These are phyloP conservation scores for Penium margaritaceum DNA, from an alignment of 139 green algal species.

Conservation along the genomic window DNA sequence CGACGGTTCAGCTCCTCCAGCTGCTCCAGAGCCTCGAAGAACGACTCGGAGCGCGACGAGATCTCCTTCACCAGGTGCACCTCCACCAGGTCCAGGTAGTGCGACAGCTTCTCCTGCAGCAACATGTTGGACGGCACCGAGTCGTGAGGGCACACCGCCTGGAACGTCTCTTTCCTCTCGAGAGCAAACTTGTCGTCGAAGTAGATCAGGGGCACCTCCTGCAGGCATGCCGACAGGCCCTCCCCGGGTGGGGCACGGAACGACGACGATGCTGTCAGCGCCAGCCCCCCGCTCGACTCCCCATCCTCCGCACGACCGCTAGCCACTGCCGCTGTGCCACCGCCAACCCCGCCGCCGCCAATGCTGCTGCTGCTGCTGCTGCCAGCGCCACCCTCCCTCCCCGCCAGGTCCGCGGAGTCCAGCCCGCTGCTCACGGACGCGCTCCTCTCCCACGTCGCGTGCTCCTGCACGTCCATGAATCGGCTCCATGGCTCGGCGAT, in stretches of 20 bases:
- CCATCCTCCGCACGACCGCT: too few relatives aligned
- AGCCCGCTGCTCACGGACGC: neutral
- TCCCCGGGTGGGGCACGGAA: too few relatives aligned
- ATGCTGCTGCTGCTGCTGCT: neutral
- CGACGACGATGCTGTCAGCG: neutral
- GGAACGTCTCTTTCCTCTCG: conserved; percentile 31
- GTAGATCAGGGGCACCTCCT: conserved; percentile 40
- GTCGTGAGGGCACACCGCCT: conserved; percentile 20
- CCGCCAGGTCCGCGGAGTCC: neutral
- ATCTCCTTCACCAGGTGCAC: conserved; percentile 48
- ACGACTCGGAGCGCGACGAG: conserved; percentile 41
- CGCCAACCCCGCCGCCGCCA: too few relatives aligned
- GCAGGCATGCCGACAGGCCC: conserved; percentile 37
- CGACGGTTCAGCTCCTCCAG: conserved; percentile 63
- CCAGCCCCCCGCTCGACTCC: neutral
- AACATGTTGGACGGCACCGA: conserved; percentile 31
- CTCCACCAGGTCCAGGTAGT: conserved; percentile 53
- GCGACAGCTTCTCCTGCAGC: conserved; percentile 47
- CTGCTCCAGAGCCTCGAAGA: conserved; percentile 55
- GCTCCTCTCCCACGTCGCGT: conserved; percentile 15
- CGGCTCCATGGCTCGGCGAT: conserved; percentile 16
- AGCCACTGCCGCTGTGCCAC: too few relatives aligned
- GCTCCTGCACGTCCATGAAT: conserved; percentile 38
- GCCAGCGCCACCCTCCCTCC: neutral
- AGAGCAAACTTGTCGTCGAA: conserved; percentile 48